Evolutionary conservation across 345 rosid species (phyloP), one percentile per base, ranked within the genome.

Genomic region (Acer yangbiense): DNA sequence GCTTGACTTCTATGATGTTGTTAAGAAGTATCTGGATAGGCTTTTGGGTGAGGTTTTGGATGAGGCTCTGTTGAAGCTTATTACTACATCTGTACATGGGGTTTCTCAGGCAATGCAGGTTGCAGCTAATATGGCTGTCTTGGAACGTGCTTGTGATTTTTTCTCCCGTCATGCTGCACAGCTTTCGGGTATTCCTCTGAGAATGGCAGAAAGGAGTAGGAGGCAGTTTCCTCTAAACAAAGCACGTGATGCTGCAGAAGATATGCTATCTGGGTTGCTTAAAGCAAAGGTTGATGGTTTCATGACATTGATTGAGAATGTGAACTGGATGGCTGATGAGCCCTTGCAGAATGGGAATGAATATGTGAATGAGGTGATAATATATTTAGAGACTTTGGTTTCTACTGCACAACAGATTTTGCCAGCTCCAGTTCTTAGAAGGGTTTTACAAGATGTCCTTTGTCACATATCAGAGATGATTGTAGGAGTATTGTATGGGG

Each of bases 141-240:
- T 95, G 71, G 98, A 93, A 76, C 98, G 99, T 48, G 99, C 99
- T 81, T 95, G 99, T 71, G 99, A 92, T 80, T 95, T 95, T 88
- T 95, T 93, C 81, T 93, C 88, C 76, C 93, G 95, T 65, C 99
- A 95, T 68, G 97, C 99, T 12, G 99, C 97, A 41, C 99, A 93
- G 83, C 98, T 93, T 55, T 90, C 98, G 1, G 99, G 99, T 1
- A 86, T 95, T 81, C 95, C 98, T 1, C 85, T 91, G 80, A 89
- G 99, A 81, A 91, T 95, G 94, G 93, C 90, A n/a, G 99, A 95
- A 84, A 92, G 97, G 86, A 88, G 93, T 77, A 88, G 97, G 86
- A 88, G 97, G 86, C 97, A 89, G 83, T 96, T 96, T 81, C 98
- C 99, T 4, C 85, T 96, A 25, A 94, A 80, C 65, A 90, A 88